A percentile compares a stretch with the other conserved stretches of the same genome.
phyloP scores from a whole-genome alignment of 768 basidiomycete genomes.

The Lentinus tigrinus region DNA sequence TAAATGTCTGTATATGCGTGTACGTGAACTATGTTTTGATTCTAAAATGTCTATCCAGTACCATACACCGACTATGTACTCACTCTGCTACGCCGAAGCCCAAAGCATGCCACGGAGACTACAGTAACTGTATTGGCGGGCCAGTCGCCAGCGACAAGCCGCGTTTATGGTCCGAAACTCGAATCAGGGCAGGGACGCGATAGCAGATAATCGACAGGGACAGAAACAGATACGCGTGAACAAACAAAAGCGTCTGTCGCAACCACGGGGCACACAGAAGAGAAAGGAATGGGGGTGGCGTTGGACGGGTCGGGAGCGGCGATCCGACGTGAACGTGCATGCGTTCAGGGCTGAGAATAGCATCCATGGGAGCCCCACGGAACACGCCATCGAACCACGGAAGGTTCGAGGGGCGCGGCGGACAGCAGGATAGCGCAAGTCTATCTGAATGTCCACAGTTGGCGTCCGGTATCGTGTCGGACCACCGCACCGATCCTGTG shows the following conservation, averaged over 20 bases:
- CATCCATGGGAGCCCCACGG: too few species aligned
- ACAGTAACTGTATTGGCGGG: too few species aligned
- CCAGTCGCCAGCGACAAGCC: too few species aligned
- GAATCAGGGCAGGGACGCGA: not conserved
- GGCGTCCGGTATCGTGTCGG: too few species aligned
- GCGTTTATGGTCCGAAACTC: too few species aligned
- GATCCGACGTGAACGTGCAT: not conserved
- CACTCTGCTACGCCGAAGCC: not conserved
- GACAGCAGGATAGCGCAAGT: not conserved
- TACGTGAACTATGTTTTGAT: not conserved
- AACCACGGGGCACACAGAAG: not conserved
- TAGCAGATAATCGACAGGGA: not conserved
- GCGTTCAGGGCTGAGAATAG: not conserved
- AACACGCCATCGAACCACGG: too few species aligned
- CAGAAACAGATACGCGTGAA: not conserved
- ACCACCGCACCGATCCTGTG: too few species aligned
- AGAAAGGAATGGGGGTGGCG: not conserved
- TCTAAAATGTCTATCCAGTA: not conserved
- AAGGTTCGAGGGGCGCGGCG: not conserved
- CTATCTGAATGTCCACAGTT: not conserved
- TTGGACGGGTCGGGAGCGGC: not conserved
- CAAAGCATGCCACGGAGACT: too few species aligned
- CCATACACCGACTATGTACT: not conserved
- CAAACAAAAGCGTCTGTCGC: not conserved
- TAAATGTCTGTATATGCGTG: not conserved